These are phyloP conservation scores for Sporodiniella umbellata DNA, from an alignment of 371 early-diverging fungal genomes.

Conservation along the genomic window DNA sequence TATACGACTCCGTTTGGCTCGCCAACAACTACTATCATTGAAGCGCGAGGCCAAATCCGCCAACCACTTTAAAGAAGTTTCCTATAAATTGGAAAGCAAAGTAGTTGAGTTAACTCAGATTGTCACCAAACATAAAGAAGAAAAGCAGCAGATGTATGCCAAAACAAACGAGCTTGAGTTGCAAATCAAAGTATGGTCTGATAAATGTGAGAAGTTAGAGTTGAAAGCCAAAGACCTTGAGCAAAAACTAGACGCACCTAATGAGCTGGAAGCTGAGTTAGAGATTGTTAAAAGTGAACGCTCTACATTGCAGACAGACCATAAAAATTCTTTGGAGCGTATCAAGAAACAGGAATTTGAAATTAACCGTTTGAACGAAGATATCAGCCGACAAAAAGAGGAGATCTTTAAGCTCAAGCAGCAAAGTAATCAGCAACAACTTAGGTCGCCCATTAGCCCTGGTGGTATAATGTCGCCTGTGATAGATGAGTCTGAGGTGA, in stretches of 20 bases:
- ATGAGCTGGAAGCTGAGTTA: slow-evolving; percentile 57
- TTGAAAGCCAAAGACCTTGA: slow-evolving; percentile 49
- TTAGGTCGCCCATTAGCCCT: slow-evolving; percentile 12
- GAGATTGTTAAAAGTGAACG: slow-evolving; percentile 52
- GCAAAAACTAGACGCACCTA: slow-evolving; percentile 44
- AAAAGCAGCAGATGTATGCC: slow-evolving; percentile 57
- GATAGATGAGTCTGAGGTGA: slow-evolving; percentile 31
- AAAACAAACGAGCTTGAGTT: slow-evolving; percentile 60
- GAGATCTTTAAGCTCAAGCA: slow-evolving; percentile 69
- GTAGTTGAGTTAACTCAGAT: slow-evolving; percentile 91
- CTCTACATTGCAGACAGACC: slow-evolving; percentile 44
- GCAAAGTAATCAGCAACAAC: slow-evolving; percentile 9
- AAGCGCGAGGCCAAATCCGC: slow-evolving; percentile 87
- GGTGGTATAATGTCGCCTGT: slow-evolving; percentile 12
- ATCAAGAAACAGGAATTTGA: slow-evolving; percentile 66
- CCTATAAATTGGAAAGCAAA: slow-evolving; percentile 92
- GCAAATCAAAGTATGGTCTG: slow-evolving; percentile 65
- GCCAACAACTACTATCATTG: slow-evolving; percentile 52
- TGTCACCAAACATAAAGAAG: slow-evolving; percentile 68
- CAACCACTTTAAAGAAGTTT: slow-evolving; percentile 88
- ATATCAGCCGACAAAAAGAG: slow-evolving; percentile 60
- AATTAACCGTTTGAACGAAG: slow-evolving; percentile 58
- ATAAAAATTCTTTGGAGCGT: slow-evolving; percentile 51
- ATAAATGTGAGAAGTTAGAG: slow-evolving; percentile 63
- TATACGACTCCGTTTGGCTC: slow-evolving; percentile 74